Evolutionary conservation across 257 asterid species (phyloP), one percentile per base, ranked within the genome.

Genomic region (Scutellaria minor): DNA sequence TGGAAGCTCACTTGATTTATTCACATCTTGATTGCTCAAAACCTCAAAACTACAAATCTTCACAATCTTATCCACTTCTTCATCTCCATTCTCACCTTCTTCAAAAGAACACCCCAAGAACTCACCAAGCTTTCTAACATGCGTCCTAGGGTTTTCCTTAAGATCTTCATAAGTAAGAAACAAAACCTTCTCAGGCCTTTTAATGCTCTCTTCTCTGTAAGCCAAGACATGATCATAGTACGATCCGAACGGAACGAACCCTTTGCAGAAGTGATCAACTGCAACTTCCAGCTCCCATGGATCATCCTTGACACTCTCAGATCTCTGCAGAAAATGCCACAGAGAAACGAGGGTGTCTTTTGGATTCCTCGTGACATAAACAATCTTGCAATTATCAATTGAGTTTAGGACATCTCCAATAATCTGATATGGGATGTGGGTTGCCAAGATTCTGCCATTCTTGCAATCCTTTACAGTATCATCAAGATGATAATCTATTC

Each of bases 171-270:
- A 87, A 0, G 87, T 84, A 1, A 81, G 75, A 22, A 83, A 84
- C 3, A 83, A 48, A 58, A 87, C 87, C 7, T 81, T 76, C 6
- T 71, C 9, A 7, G 86, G 90, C 66, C 72, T 78, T 7, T 15
- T 22, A 0, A 71, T 0, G 15, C 83, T 79, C 20, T 75, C 88
- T 35, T 81, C 75, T 55, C 79, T 46, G 27, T 77, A 83, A 6
- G 63, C 85, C 70, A 87, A 40, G 2, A 79, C 89, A 42, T 86
- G 92, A 15, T 86, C 85, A 12, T 85, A 85, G 76, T 85, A 87
- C 1, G 87, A 69, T 1, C 93, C 89, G 6, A 74, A 83, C 2
- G 84, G 83, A 7, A 85, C 64, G n/a, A 75, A 13, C 62, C 90
- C 90, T 2, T 65, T 3, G 27, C 89, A 78, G 76, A 87, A 85